A percentile compares a stretch with the other conserved stretches of the same genome.
Evolutionary conservation across 805 yeast genomes (phyloP).

Genomic region (Saturnispora hagleri): DNA sequence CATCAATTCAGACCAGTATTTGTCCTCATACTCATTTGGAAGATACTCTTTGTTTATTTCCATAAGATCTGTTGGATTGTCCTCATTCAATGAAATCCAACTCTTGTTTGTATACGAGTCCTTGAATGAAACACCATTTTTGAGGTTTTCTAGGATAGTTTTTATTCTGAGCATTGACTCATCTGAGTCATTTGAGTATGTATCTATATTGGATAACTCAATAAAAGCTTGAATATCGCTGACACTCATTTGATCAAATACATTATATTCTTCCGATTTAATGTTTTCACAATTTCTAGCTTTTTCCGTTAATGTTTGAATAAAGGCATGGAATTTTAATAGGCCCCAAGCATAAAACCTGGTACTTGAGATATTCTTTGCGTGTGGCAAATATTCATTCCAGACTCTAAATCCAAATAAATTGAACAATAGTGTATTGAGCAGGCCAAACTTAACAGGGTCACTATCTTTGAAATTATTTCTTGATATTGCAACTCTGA

Average conservation of each 20-base stretch:
- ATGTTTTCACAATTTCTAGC: background rate
- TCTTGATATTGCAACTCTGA: conserved; percentile 26
- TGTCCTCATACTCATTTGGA: conserved; percentile 3
- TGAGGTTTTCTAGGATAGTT: background rate
- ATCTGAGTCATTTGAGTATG: background rate
- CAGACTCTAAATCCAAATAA: conserved; percentile 4
- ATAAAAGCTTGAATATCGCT: conserved; percentile 4
- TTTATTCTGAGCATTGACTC: background rate
- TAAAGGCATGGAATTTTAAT: conserved; percentile 41
- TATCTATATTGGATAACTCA: conserved; percentile 1
- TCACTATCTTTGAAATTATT: conserved; percentile 12
- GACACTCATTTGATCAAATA: conserved; percentile 3
- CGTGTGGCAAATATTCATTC: conserved; percentile 4
- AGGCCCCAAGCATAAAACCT: conserved; percentile 64
- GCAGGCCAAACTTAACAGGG: conserved; percentile 1
- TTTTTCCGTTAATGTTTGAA: conserved; percentile 3
- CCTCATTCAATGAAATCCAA: background rate
- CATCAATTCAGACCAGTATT: conserved; percentile 3
- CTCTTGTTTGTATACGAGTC: background rate
- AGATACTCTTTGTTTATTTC: conserved; percentile 1
- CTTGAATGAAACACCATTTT: conserved; percentile 3
- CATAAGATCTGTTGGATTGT: background rate
- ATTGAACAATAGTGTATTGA: conserved; percentile 4
- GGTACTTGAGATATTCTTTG: conserved; percentile 34
- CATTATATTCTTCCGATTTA: background rate